Conservation (phyloP, 176 grass and related monocot species). For the Cenchrus fungigraminus region DNA sequence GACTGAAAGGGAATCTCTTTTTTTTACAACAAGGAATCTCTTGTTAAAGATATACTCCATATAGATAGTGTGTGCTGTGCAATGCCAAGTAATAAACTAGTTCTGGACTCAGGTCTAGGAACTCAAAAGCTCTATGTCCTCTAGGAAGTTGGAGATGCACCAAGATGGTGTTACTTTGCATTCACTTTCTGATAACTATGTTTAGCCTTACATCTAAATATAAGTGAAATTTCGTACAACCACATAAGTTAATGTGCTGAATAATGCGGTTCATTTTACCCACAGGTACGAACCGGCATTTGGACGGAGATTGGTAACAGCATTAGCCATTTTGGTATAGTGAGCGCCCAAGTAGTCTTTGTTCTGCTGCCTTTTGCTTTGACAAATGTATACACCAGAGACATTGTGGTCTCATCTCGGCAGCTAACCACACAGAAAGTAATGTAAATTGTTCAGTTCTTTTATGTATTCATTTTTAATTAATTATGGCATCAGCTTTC, state of each 20-base stretch:
- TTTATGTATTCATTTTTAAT: neutral
- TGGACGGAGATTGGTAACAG: constrained; percentile 99
- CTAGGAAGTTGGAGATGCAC: constrained; percentile 2
- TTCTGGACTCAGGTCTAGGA: neutral
- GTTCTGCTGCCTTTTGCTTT: constrained; percentile 91
- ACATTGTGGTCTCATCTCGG: constrained; percentile 71
- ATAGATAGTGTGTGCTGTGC: neutral
- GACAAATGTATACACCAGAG: constrained; percentile 88
- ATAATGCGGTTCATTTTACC: constrained; percentile 27
- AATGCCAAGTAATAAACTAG: neutral
- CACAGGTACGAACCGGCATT: constrained; percentile 80
- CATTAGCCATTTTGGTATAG: constrained; percentile 94
- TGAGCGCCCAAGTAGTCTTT: constrained; percentile 96
- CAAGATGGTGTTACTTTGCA: constrained; percentile 19
- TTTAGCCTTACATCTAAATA: constrained; percentile 17
- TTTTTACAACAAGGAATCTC: too few relatives aligned
- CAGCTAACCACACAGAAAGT: constrained; percentile 58
- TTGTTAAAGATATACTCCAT: neutral
- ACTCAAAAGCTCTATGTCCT: neutral
- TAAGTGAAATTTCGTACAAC: constrained; percentile 1
- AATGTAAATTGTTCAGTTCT: constrained; percentile 44
- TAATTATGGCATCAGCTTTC: constrained; percentile 5
- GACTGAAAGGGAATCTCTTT: neutral
- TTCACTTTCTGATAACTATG: constrained; percentile 15
- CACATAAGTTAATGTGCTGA: neutral